Conservation (phyloP, 1,284 basidiomycete species). For the Phaffia rhodozyma region DNA sequence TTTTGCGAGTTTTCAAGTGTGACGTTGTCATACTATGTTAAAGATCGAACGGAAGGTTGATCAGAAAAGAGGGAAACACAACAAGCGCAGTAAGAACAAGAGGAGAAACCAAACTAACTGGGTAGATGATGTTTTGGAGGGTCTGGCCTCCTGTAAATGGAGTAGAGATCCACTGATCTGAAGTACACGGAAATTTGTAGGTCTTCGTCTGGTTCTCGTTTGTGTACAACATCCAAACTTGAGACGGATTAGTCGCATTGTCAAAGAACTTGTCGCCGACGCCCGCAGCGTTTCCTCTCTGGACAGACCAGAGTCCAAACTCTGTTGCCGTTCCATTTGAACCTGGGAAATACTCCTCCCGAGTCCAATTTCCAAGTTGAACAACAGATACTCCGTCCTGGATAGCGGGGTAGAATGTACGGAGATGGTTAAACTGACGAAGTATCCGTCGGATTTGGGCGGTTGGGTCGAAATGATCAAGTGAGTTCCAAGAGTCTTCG, state of each 20-base stretch:
- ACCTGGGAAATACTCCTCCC: constrained; percentile 60
- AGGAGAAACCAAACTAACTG: constrained; percentile 27
- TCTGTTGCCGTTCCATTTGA: constrained; percentile 67
- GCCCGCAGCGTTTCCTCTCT: constrained; percentile 47
- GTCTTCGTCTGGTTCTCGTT: constrained; percentile 65
- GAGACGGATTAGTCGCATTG: constrained; percentile 42
- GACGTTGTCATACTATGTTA: constrained; percentile 51
- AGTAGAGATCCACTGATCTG: constrained; percentile 53
- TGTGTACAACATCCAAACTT: constrained; percentile 68
- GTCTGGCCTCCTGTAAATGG: constrained; percentile 51
- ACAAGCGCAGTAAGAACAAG: background rate
- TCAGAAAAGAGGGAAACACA: background rate
- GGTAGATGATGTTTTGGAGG: constrained; percentile 65
- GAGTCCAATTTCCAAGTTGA: constrained; percentile 69
- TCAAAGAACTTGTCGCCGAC: constrained; percentile 20
- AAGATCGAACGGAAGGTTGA: too few relatives aligned
- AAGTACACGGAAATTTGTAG: constrained; percentile 50
- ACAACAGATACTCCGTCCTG: constrained; percentile 74
- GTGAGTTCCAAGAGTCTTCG: constrained; percentile 70
- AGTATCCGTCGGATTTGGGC: constrained; percentile 59
- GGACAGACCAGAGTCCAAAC: constrained; percentile 72
- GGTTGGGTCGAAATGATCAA: constrained; percentile 90
- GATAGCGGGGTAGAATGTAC: constrained; percentile 53
- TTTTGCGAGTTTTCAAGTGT: constrained; percentile 50
- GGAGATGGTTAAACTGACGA: constrained; percentile 57